Base-by-base conservation (phyloP, 164 flowering plant species). In the Stephania cephalantha region DNA sequence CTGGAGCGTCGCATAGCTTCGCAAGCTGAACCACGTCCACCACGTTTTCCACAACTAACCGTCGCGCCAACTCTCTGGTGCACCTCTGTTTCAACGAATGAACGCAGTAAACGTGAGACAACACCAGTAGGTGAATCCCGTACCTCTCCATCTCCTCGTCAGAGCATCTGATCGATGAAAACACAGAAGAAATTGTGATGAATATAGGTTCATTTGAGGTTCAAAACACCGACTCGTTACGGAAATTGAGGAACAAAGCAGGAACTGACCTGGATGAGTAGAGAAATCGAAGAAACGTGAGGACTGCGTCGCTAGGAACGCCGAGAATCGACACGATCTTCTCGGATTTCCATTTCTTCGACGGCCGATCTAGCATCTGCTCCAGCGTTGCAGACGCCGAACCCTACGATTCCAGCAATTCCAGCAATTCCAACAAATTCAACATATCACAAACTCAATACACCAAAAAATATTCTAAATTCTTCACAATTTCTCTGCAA, bases 11-110 rank as follows among this genome's bases (percentile, higher is more conserved):
- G 82, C 97, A 96, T 50, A 89, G 83, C 72, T 86, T 81, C 1
- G 98, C 89, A 0, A 93, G 87, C 76, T 96, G 92, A 13, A 96
- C 87, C 70, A 92, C 83, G 72, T 96, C 99, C 71, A 96, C 89
- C 35, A 90, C 97, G 71, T 91, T 91, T 22, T 90, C 97, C 15
- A 71, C 75, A 22, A 85, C 85, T 79, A 96, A 74, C 61, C 84
- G 79, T 68, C 78, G 77, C 8, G 79, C 83, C 69, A 96, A 75
- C 6, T 74, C 88, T 75, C 77, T 91, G 42, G 82, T 80, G 83
- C 94, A 92, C 73, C 79, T 83, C 78, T 81, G 88, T 84, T 96
- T 96, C 86, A 96, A 82, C 70, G 81, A 81, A 0, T 91, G 87
- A 9, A 92, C 88, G 71, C 74, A 67, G 84, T 81, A 96, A 42